Evolutionary conservation across 1,284 basidiomycete genomes (phyloP).

Genomic region (Pseudozyma pruni): DNA sequence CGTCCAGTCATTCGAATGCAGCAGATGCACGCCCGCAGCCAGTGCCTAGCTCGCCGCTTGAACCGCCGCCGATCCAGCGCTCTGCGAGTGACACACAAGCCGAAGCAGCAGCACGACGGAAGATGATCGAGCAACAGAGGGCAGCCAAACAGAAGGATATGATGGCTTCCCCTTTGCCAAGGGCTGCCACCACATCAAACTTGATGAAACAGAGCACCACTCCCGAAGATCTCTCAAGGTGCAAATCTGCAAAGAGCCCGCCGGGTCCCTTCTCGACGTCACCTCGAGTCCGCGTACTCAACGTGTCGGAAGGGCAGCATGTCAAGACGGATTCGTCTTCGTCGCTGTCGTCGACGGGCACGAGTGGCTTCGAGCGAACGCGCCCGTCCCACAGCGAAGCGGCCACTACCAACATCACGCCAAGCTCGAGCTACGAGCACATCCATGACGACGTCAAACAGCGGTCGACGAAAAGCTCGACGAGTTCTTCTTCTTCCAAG

Average conservation of each 20-base stretch:
- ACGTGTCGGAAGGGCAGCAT: conserved; percentile 18
- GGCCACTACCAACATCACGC: conserved; percentile 35
- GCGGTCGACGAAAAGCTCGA: background rate
- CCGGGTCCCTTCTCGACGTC: background rate
- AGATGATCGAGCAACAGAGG: conserved; percentile 52
- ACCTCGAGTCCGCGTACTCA: conserved; percentile 1
- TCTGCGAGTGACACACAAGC: conserved; percentile 24
- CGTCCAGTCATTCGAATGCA: background rate
- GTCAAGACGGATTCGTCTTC: conserved; percentile 39
- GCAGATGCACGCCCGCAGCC: background rate
- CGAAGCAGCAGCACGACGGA: conserved; percentile 34
- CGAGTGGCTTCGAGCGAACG: conserved; percentile 13
- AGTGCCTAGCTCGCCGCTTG: conserved; percentile 3
- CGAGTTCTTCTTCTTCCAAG: conserved; percentile 1
- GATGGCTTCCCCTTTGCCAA: conserved; percentile 30
- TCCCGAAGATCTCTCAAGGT: background rate
- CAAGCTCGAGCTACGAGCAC: conserved; percentile 52
- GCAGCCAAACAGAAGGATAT: conserved; percentile 42
- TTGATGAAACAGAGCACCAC: conserved; percentile 6
- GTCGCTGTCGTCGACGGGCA: conserved; percentile 30
- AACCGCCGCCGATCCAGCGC: conserved; percentile 16
- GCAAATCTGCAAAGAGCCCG: background rate
- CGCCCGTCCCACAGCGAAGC: conserved; percentile 1
- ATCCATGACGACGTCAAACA: conserved; percentile 13
- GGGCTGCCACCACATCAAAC: conserved; percentile 18